A percentile compares a stretch with the other conserved stretches of the same genome.
These are phyloP conservation scores for Suillus spraguei DNA, from an alignment of 768 basidiomycete species.

Conservation along the genomic window DNA sequence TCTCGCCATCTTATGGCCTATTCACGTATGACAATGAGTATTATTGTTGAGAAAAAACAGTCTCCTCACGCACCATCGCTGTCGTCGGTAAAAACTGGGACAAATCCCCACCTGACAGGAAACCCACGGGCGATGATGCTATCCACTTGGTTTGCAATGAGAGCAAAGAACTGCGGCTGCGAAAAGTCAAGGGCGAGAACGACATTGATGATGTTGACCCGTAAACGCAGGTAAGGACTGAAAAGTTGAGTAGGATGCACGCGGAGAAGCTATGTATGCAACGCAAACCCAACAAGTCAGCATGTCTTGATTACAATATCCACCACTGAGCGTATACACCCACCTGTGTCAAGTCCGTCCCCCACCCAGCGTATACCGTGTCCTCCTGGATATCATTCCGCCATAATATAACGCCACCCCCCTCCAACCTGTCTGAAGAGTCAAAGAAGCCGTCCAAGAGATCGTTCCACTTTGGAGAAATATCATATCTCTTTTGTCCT, in stretches of 20 bases:
- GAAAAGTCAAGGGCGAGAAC: constrained; percentile 84
- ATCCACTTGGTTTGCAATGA: constrained; percentile 64
- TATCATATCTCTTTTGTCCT: constrained; percentile 82
- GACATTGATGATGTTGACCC: constrained; percentile 81
- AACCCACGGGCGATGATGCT: constrained; percentile 72
- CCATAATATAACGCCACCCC: constrained; percentile 73
- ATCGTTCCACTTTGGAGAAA: constrained; percentile 39
- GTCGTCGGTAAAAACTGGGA: constrained; percentile 64
- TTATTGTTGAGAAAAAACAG: neutral
- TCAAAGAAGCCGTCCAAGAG: constrained; percentile 78
- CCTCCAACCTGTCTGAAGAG: constrained; percentile 85
- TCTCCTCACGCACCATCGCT: constrained; percentile 37
- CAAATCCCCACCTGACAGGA: constrained; percentile 85
- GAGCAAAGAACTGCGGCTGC: constrained; percentile 54
- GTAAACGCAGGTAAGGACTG: constrained; percentile 75
- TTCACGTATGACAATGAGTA: neutral
- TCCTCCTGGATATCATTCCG: constrained; percentile 94
- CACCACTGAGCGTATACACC: constrained; percentile 39
- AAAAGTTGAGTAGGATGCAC: constrained; percentile 53
- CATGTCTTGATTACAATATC: constrained; percentile 1
- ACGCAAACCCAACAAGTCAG: constrained; percentile 9
- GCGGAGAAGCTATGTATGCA: constrained; percentile 28
- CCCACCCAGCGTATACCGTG: constrained; percentile 53
- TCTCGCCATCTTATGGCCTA: constrained; percentile 71
- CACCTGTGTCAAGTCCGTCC: constrained; percentile 43